Evolutionary conservation across 495 filamentous ascomycete species (phyloP).

Genomic region (Diplogelasinospora grovesii): DNA sequence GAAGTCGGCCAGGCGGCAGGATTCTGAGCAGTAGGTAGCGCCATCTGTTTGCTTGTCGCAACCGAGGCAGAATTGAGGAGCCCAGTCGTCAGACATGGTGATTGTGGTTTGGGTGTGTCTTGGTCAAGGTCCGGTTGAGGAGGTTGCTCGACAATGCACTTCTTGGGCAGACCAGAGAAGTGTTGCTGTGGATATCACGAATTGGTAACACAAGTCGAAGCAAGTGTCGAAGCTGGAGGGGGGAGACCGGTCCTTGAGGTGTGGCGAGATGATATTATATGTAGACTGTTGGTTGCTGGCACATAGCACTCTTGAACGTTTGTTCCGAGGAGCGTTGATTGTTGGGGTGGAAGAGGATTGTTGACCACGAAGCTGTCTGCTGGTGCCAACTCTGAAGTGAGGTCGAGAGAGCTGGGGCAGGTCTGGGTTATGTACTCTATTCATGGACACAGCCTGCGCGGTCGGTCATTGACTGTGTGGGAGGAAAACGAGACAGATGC

Average conservation of each 20-base stretch:
- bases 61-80: conserved; percentile 86
- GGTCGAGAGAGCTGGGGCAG: conserved; percentile 25
- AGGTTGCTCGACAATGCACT: too few relatives aligned
- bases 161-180: too few relatives aligned
- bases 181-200: too few relatives aligned
- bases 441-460: conserved; percentile 16
- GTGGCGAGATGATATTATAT: background rate
- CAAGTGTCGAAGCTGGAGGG: too few relatives aligned
- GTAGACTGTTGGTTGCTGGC: background rate
- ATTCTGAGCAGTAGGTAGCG: conserved; percentile 85
- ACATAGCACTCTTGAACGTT: too few relatives aligned
- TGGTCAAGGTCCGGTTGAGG: background rate
- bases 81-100: conserved; percentile 69
- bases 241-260: too few relatives aligned
- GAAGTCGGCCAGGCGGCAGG: conserved; percentile 81
- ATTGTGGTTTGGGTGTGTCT: conserved; percentile 7
- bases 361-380: conserved; percentile 19
- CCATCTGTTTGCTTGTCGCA: conserved; percentile 85
- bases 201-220: too few relatives aligned
- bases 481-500: conserved; percentile 20
- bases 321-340: background rate
- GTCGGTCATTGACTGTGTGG: conserved; percentile 20
- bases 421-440: conserved; percentile 28
- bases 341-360: conserved; percentile 17
- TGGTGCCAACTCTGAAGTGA: conserved; percentile 18